Evolutionary conservation across 2,329 filamentous ascomycete species (phyloP), one percentile per base, ranked within the genome.

Genomic region (Beauveria caledonica): DNA sequence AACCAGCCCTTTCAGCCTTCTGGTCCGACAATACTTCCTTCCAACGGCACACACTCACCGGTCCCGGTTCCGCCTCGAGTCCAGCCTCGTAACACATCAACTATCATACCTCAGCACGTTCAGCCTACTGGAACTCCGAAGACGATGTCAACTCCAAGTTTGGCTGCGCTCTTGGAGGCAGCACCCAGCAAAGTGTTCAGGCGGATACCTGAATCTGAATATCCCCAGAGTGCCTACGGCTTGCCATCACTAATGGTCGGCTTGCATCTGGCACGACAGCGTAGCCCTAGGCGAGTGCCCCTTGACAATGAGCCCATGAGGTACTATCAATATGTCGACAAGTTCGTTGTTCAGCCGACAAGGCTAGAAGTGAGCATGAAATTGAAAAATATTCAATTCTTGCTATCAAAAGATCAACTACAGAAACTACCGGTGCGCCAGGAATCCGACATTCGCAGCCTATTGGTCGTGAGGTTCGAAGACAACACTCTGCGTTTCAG

Each of bases 271-370:
- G 71, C 73, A n/a, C 67, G 73, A 36, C 65, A 77, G 15, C 74
- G 78, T 21, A 84, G 81, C 62, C 82, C 81, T 3, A 72, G 69
- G 44, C 74, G 79, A 53, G 66, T 74, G n/a, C 69, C 74, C 19
- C 8, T 19, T 21, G 19, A 23, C n/a, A 13, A 36, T n/a, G 46
- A 29, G 33, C 29, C 33, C 50, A 25, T n/a, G 3, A 40, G n/a
- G n/a, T 51, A 36, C 27, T 61, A 57, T 10, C 59, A 61, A 17
- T 49, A 56, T 39, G 51, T 61, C 39, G 53, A 56, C 11, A 45
- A 19, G 3, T 5, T 61, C 25, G 17, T 56, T 19, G 27, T 57
- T 33, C 46, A 39, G 33, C 59, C 59, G 11, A 61, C 46, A 23
- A 61, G 52, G 42, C 25, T 61, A n/a, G 45, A 23, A 5, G 23